Evolutionary conservation across 805 yeast genomes (phyloP).

Genomic region (Ogataea corticis): DNA sequence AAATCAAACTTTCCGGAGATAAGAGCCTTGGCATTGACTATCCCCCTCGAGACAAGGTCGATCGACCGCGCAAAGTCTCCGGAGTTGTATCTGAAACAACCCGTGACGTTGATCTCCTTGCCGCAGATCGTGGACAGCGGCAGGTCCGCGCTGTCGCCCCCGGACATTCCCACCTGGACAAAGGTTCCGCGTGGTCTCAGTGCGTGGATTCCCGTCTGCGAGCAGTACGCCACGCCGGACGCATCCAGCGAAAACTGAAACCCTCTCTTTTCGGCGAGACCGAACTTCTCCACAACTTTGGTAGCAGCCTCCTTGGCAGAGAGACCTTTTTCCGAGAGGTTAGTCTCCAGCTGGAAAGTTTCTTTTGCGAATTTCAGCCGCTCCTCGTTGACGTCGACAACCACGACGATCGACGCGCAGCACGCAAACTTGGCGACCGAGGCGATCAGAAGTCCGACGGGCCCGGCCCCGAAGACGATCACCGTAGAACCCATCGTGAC

Average conservation of each 20-base stretch:
- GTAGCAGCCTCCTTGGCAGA: slow-evolving; percentile 23
- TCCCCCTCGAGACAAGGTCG: slow-evolving; percentile 11
- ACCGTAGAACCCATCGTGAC: slow-evolving; percentile 36
- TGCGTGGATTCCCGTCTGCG: slow-evolving; percentile 17
- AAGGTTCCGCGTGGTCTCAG: slow-evolving; percentile 27
- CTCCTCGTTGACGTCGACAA: slow-evolving; percentile 16
- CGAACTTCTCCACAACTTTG: slow-evolving; percentile 15
- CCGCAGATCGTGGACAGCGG: slow-evolving; percentile 13
- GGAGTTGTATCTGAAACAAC: slow-evolving; percentile 11
- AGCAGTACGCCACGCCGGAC: slow-evolving; percentile 16
- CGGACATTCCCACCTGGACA: slow-evolving; percentile 30
- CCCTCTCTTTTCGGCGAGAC: slow-evolving; percentile 7
- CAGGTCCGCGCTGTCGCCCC: slow-evolving; percentile 11
- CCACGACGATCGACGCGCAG: slow-evolving; percentile 12
- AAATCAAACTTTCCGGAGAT: slow-evolving; percentile 7
- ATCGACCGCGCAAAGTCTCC: slow-evolving; percentile 11
- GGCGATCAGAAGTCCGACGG: slow-evolving; percentile 46
- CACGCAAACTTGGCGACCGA: slow-evolving; percentile 22
- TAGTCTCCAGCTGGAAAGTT: slow-evolving; percentile 9
- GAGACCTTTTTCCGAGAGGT: slow-evolving; percentile 18
- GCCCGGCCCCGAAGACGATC: slow-evolving; percentile 60
- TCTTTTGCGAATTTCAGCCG: slow-evolving; percentile 34
- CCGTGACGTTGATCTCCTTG: slow-evolving; percentile 11
- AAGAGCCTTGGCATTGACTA: slow-evolving; percentile 10
- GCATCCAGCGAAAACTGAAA: slow-evolving; percentile 14